These are phyloP conservation scores for Tilletia indica DNA, from an alignment of 1,284 basidiomycete species.

Conservation along the genomic window DNA sequence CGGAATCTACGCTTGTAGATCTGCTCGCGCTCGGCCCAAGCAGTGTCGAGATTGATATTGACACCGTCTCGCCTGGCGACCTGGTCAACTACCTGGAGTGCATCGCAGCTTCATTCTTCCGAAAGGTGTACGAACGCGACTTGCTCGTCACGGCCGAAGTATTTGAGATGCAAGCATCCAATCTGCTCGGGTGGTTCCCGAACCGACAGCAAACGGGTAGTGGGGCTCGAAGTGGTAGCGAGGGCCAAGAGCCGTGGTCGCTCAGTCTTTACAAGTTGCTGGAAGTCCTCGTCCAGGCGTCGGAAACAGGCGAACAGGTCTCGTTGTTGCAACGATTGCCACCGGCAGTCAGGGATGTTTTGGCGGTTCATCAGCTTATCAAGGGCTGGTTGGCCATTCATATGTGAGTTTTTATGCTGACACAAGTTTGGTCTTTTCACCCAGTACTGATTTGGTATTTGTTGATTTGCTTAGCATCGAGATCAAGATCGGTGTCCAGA, in stretches of 20 bases:
- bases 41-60: constrained; percentile 39
- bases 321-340: constrained; percentile 39
- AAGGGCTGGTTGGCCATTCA: constrained; percentile 50
- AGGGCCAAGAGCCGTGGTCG: constrained; percentile 36
- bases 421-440: too few relatives aligned
- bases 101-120: constrained; percentile 44
- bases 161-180: constrained; percentile 38
- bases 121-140: constrained; percentile 46
- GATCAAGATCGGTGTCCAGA: constrained; percentile 40
- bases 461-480: constrained; percentile 29
- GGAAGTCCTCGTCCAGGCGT: constrained; percentile 30
- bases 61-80: constrained; percentile 31
- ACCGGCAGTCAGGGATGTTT: constrained; percentile 39
- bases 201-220: constrained; percentile 20
- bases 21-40: background rate
- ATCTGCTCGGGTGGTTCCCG: constrained; percentile 42
- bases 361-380: constrained; percentile 44
- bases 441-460: background rate
- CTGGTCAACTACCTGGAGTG: constrained; percentile 51
- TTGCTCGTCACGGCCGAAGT: constrained; percentile 43
- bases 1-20: background rate
- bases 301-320: constrained; percentile 14
- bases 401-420: constrained; percentile 23
- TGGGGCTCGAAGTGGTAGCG: constrained; percentile 16
- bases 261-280: constrained; percentile 49